Evolutionary conservation across 2,329 filamentous ascomycete genomes (phyloP).

Genomic region (Ascochyta koolunga): DNA sequence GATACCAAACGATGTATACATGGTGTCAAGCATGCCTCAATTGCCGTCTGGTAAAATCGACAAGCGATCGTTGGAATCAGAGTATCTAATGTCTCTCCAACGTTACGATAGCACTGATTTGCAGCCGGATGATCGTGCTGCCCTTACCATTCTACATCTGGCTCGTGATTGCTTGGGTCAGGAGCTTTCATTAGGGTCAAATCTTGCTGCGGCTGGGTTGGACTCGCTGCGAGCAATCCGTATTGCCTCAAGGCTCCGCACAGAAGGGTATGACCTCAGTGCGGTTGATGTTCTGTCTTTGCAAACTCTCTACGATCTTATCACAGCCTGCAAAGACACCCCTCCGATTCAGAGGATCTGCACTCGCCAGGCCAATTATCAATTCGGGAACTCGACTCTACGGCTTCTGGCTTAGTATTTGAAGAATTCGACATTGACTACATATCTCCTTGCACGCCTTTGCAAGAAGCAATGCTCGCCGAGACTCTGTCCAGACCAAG

Average conservation of each 20-base stretch:
- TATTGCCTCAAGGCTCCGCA: conserved; percentile 68
- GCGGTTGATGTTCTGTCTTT: conserved; percentile 68
- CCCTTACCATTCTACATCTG: conserved; percentile 47
- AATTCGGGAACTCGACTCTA: not conserved
- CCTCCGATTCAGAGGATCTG: not conserved
- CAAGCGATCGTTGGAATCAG: conserved; percentile 64
- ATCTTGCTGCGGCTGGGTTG: conserved; percentile 63
- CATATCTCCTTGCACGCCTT: conserved; percentile 68
- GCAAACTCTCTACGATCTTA: conserved; percentile 51
- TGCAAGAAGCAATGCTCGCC: conserved; percentile 80
- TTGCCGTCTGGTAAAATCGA: conserved; percentile 86
- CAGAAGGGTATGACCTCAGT: conserved; percentile 60
- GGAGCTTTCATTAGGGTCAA: conserved; percentile 47
- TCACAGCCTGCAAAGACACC: conserved; percentile 23
- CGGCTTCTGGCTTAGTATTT: not conserved
- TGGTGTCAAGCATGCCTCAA: conserved; percentile 70
- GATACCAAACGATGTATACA: conserved; percentile 75
- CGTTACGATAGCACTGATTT: conserved; percentile 19
- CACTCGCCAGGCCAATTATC: not conserved
- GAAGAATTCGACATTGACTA: conserved; percentile 28
- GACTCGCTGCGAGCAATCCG: conserved; percentile 70
- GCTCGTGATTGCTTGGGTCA: conserved; percentile 53
- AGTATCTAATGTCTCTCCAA: conserved; percentile 53
- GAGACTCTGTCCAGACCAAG: conserved; percentile 67
- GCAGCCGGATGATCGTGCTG: conserved; percentile 18